Percentiles rank a stretch among this genome's conserved stretches.
Evolutionary conservation across 2,329 filamentous ascomycete genomes (phyloP).

Genomic region (Fusarium sp.): DNA sequence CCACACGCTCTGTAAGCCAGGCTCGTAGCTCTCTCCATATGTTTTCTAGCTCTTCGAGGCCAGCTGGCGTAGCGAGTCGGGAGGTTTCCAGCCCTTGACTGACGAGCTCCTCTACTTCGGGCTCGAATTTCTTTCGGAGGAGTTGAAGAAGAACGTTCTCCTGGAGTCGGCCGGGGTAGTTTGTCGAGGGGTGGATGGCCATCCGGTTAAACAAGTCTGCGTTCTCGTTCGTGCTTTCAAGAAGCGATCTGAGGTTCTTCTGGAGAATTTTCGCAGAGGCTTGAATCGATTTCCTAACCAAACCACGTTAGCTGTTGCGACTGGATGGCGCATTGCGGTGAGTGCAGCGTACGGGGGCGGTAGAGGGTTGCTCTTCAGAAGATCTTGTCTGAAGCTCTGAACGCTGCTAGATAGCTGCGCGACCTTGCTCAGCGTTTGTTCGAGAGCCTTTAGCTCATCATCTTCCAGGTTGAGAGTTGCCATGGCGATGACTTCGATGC

Average conservation of each 20-base stretch:
- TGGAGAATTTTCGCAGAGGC: conserved; percentile 79
- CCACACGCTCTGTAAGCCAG: conserved; percentile 58
- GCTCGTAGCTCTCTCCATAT: conserved; percentile 66
- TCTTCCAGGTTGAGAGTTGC: conserved; percentile 63
- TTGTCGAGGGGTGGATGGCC: conserved; percentile 80
- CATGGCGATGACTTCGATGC: conserved; percentile 45
- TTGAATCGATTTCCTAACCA: conserved; percentile 74
- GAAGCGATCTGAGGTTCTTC: conserved; percentile 75
- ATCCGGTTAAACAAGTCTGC: conserved; percentile 75
- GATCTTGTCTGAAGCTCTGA: conserved; percentile 70
- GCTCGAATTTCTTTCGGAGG: conserved; percentile 86
- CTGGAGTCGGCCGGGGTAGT: conserved; percentile 78
- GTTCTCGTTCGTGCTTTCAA: conserved; percentile 74
- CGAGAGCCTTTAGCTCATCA: conserved; percentile 76
- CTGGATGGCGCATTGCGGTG: neutral
- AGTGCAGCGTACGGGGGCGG: conserved; percentile 69
- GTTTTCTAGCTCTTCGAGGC: conserved; percentile 59
- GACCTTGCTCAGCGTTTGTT: conserved; percentile 76
- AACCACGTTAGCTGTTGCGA: conserved; percentile 17
- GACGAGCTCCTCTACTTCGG: conserved; percentile 79
- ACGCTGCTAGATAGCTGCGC: conserved; percentile 77
- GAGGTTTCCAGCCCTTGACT: conserved; percentile 69
- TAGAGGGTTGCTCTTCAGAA: conserved; percentile 73
- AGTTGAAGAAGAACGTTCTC: conserved; percentile 75
- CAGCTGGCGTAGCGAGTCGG: conserved; percentile 58